Percentiles rank a stretch among this genome's conserved stretches.
These are phyloP conservation scores for Rubia balearica DNA, from an alignment of 305 asterid genomes.

Conservation along the genomic window DNA sequence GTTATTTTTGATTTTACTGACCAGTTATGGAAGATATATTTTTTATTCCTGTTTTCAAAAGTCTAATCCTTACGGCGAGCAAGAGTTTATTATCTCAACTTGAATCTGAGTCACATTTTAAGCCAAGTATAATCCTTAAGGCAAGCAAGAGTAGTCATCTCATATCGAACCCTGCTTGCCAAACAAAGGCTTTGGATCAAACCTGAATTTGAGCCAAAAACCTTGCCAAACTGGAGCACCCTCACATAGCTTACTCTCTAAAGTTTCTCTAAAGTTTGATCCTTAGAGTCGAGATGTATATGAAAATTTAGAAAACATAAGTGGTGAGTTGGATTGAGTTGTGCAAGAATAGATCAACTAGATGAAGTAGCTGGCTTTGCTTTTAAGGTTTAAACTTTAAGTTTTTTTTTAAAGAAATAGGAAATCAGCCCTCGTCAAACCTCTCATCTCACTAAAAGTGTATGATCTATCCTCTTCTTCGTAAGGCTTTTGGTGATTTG, in stretches of 20 bases:
- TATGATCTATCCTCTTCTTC: neutral
- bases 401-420: too few relatives aligned
- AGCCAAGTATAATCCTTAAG: neutral
- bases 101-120: neutral
- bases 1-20: neutral
- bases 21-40: neutral
- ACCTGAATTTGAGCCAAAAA: neutral
- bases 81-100: neutral
- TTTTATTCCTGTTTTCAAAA: too few relatives aligned
- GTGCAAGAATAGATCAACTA: neutral
- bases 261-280: too few relatives aligned
- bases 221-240: neutral
- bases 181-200: neutral
- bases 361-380: neutral
- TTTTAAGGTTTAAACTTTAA: neutral
- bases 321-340: too few relatives aligned
- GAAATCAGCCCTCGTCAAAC: neutral
- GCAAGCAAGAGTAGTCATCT: neutral
- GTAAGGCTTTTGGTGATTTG: neutral
- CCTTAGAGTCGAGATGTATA: neutral
- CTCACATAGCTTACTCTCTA: neutral
- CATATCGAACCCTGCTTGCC: neutral
- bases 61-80: too few relatives aligned
- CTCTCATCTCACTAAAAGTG: neutral
- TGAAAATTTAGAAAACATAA: neutral